Base-by-base conservation (phyloP, 164 flowering plant genomes). In the Echeveria elegans region DNA sequence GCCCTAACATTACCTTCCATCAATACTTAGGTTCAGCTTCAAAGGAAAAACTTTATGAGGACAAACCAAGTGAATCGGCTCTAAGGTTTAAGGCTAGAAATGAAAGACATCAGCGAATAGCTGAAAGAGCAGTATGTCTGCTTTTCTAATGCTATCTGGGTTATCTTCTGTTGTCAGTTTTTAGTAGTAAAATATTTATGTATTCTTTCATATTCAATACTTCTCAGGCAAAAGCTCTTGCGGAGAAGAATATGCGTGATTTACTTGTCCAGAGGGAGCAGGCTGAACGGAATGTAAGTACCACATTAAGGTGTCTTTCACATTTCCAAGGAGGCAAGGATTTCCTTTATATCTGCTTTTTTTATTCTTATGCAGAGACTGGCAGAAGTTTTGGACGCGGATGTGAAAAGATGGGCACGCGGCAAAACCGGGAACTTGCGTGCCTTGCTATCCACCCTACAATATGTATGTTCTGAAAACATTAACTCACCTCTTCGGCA, bases 341-440 rank as follows among this genome's bases (percentile, higher is more conserved):
- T 28, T 26, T 45, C 70, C 61, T 23, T 30, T n/a, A 12, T 59
- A 26, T 16, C 58, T 36, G 19, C 23, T 70, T 43, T 53, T 43
- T 53, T 3, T 48, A 67, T 70, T 68, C 71, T 62, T 68, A 53
- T 77, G 70, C 92, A 90, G 98, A 86, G 89, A 72, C 69, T 90
- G 31, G 90, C 97, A 9, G 94, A 90, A 74, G 63, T 83, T 73
- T 80, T 93, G 72, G 98, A 90, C 80, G 87, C 88, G 63, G 96
- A 90, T 58, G 83, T 93, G 72, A 90, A 80, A 71, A 83, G 97
- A 69, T 93, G 98, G 98, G 83, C 97, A 43, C 84, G 74, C 66
- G 98, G 98, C 69, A 93, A 90, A 79, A 82, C 84, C 31, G 87
- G 97, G 50, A 93, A 90, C 69, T 75, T 90, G 74, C 90, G 98